Evolutionary conservation across 495 filamentous ascomycete species (phyloP).

Genomic region (Penicillium lagena): DNA sequence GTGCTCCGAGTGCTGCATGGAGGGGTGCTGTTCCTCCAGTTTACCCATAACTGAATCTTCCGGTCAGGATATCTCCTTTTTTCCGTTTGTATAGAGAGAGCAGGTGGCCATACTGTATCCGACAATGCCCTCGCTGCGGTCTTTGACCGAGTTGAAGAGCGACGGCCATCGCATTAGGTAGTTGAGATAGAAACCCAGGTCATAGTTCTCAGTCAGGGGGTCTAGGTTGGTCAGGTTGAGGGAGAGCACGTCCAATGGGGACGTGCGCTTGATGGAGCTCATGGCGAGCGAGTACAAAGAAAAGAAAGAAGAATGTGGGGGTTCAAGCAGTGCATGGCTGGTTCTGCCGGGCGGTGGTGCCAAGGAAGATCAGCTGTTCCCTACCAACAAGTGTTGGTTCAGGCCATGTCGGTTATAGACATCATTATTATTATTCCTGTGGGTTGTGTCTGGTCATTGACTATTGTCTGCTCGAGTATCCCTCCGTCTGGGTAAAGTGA

Average conservation of each 20-base stretch:
- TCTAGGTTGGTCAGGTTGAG: conserved; percentile 86
- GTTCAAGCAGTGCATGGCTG: background rate
- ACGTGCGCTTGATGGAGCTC: conserved; percentile 66
- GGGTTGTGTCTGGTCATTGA: too few relatives aligned
- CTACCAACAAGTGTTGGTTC: background rate
- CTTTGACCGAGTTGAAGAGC: conserved; percentile 82
- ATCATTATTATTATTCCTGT: too few relatives aligned
- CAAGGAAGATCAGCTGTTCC: background rate
- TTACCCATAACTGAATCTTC: conserved; percentile 79
- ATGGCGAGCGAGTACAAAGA: conserved; percentile 25
- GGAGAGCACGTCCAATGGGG: conserved; percentile 65
- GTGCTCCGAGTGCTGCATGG: conserved; percentile 64
- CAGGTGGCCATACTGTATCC: conserved; percentile 69
- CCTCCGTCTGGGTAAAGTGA: too few relatives aligned
- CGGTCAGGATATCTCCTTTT: background rate
- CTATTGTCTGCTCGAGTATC: too few relatives aligned
- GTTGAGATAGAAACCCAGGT: conserved; percentile 88
- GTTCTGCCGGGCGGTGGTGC: conserved; percentile 10
- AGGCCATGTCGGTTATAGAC: background rate
- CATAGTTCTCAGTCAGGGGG: conserved; percentile 92
- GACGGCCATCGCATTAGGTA: conserved; percentile 94
- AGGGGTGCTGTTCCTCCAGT: conserved; percentile 76
- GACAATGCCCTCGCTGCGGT: conserved; percentile 72
- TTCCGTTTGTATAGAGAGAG: background rate
- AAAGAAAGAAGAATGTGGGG: conserved; percentile 5